These are phyloP conservation scores for Nicotiana benthamiana DNA, from an alignment of 257 asterid species.

Conservation along the genomic window DNA sequence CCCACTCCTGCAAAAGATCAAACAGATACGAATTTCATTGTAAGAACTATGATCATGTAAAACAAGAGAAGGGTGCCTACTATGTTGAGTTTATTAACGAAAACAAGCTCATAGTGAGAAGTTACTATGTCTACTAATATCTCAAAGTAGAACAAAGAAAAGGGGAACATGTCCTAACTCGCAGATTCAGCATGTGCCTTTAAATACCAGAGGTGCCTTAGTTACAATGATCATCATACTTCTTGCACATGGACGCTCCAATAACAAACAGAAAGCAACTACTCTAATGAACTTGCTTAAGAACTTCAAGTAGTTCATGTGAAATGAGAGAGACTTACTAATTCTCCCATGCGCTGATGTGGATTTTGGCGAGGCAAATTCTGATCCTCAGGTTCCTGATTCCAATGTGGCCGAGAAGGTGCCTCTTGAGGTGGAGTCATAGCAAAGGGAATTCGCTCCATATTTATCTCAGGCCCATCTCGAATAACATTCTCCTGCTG, in stretches of 20 bases:
- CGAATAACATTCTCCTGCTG: slow-evolving; percentile 32
- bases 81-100: background rate
- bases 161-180: background rate
- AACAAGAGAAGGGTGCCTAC: background rate
- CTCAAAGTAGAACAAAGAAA: background rate
- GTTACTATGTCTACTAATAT: background rate
- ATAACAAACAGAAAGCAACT: background rate
- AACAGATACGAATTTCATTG: background rate
- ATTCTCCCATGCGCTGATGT: slow-evolving; percentile 20
- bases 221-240: background rate
- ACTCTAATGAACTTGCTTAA: background rate
- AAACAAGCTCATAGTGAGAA: background rate
- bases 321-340: background rate
- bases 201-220: background rate
- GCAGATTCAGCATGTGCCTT: background rate
- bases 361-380: slow-evolving; percentile 37
- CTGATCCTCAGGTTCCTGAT: slow-evolving; percentile 34
- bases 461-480: slow-evolving; percentile 19
- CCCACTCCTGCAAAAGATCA: slow-evolving; percentile 48
- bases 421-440: slow-evolving; percentile 26
- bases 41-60: background rate
- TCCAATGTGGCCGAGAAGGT: slow-evolving; percentile 37
- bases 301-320: background rate
- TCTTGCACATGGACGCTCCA: background rate
- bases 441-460: slow-evolving; percentile 29